These are phyloP conservation scores for Teratosphaeriaceae sp. DNA, from an alignment of 2,329 filamentous ascomycete genomes.

Conservation along the genomic window DNA sequence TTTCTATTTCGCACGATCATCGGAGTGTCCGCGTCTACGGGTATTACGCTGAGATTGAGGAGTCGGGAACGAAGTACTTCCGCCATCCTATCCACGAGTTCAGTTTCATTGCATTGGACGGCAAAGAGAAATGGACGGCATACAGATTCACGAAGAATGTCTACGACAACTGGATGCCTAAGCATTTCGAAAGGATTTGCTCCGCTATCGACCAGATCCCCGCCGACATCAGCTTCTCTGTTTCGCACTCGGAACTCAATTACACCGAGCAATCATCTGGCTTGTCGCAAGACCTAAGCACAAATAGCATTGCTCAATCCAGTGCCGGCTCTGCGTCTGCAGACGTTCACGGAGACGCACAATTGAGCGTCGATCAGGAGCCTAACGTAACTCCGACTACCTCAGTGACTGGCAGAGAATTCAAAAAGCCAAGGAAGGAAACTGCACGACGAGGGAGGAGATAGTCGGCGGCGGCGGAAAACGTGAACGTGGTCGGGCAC, in stretches of 20 bases:
- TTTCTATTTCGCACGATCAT: constrained; percentile 2
- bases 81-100: constrained; percentile 1
- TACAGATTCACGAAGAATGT: constrained; percentile 5
- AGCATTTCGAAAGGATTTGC: constrained; percentile 4
- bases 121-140: constrained; percentile 3
- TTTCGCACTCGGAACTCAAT: constrained; percentile 7
- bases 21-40: neutral
- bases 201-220: constrained; percentile 15
- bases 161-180: constrained; percentile 1
- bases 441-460: neutral
- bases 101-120: neutral
- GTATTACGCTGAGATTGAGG: constrained; percentile 1
- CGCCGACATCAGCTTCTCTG: constrained; percentile 9
- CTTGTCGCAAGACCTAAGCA: constrained; percentile 10
- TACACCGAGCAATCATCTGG: constrained; percentile 5
- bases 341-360: neutral
- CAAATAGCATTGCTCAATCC: constrained; percentile 8
- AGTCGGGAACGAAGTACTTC: neutral
- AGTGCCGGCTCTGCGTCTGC: constrained; percentile 2
- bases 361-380: constrained; percentile 2
- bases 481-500: neutral
- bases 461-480: constrained; percentile 1
- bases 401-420: constrained; percentile 5
- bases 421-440: constrained; percentile 8
- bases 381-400: constrained; percentile 4